phyloP scores from a whole-genome alignment of 345 rosid species.

The Psidium friedrichsthalianum region DNA sequence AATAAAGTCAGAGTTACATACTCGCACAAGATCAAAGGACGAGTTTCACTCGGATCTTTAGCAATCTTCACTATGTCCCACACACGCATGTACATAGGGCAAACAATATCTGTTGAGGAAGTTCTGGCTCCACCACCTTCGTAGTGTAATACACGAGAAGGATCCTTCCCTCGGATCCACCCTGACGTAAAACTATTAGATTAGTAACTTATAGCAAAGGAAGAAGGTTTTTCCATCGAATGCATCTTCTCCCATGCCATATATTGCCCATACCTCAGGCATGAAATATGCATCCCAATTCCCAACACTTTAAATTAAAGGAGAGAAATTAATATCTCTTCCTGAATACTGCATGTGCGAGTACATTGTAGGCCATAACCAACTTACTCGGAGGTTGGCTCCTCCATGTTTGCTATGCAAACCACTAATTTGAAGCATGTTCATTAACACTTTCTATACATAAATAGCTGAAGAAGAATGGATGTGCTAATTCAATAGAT shows the following conservation, averaged over 20 bases:
- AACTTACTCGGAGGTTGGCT: background rate
- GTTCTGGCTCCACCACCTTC: constrained; percentile 99
- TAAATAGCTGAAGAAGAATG: background rate
- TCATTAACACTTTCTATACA: background rate
- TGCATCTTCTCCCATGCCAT: background rate
- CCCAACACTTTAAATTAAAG: background rate
- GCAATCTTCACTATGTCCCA: constrained; percentile 96
- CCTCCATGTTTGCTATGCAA: background rate
- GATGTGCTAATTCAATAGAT: background rate
- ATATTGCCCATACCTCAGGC: background rate
- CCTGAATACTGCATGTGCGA: background rate
- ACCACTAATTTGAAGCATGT: background rate
- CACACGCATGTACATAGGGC: constrained; percentile 99
- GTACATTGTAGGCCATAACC: background rate
- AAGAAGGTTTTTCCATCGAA: background rate
- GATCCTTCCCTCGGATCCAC: constrained; percentile 82
- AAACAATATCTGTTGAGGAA: constrained; percentile 76
- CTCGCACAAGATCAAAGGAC: constrained; percentile 99
- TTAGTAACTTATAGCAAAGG: background rate
- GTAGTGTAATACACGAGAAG: constrained; percentile 73
- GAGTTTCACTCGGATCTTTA: constrained; percentile 69
- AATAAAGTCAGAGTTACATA: constrained; percentile 16
- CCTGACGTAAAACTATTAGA: constrained; percentile 34
- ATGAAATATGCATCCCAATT: background rate
- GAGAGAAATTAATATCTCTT: background rate